phyloP scores from a whole-genome alignment of 176 grass and related monocot species.

The Juncus effusus region DNA sequence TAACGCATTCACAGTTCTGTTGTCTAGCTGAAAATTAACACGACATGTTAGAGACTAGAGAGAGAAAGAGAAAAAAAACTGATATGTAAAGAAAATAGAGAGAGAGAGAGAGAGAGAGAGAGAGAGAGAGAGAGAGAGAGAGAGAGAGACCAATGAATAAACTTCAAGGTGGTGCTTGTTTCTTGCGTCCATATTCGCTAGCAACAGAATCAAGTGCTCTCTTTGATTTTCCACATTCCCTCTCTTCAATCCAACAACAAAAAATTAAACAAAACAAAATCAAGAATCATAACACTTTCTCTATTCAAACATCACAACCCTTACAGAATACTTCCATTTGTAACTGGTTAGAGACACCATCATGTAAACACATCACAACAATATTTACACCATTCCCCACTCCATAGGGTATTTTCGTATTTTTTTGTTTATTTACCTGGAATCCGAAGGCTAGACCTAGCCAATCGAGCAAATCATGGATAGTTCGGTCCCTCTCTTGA shows the following conservation, averaged over 20 bases:
- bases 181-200: conserved; percentile 84
- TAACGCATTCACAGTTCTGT: conserved; percentile 35
- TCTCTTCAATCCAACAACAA: conserved; percentile 53
- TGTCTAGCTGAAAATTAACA: conserved; percentile 49
- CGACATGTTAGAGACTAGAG: conserved; percentile 8
- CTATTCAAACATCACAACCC: not conserved
- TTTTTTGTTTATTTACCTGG: conserved; percentile 51
- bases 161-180: conserved; percentile 11
- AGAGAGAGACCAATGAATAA: not conserved
- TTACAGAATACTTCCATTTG: not conserved
- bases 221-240: conserved; percentile 94
- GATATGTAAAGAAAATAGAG: conserved; percentile 6
- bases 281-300: not conserved
- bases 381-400: too few species aligned
- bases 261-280: conserved; percentile 27
- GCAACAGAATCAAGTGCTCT: conserved; percentile 96
- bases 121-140: not conserved
- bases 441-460: conserved; percentile 80
- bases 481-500: conserved; percentile 9
- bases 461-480: conserved; percentile 86
- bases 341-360: too few species aligned
- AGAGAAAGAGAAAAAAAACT: conserved; percentile 6
- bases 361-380: too few species aligned
- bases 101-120: conserved; percentile 18
- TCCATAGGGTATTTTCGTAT: not conserved